Percentiles rank a stretch among this genome's conserved stretches.
These are phyloP conservation scores for Rhizopogon vesiculosus DNA, from an alignment of 768 basidiomycete genomes.

Conservation along the genomic window DNA sequence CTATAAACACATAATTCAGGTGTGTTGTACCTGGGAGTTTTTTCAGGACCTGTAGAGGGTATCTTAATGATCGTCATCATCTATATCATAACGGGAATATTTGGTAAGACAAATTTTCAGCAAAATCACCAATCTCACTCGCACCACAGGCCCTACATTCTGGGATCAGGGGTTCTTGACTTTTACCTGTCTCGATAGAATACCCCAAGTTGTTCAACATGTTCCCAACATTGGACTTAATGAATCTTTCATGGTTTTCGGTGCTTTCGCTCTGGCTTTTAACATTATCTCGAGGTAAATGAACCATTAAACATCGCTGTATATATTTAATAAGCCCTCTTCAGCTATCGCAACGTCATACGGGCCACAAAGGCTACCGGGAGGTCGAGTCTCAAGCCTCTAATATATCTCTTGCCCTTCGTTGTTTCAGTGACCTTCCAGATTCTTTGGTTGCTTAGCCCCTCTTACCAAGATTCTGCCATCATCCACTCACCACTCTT, in stretches of 20 bases:
- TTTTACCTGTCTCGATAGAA: constrained; percentile 47
- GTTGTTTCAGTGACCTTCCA: constrained; percentile 65
- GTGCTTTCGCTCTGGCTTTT: constrained; percentile 59
- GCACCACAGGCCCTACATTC: constrained; percentile 58
- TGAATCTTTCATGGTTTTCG: constrained; percentile 85
- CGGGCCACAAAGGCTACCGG: constrained; percentile 41
- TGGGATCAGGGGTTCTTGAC: constrained; percentile 74
- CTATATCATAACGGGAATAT: constrained; percentile 74
- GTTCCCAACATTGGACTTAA: constrained; percentile 75
- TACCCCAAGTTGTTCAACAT: constrained; percentile 39
- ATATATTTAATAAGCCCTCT: constrained; percentile 1
- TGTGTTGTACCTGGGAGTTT: constrained; percentile 84
- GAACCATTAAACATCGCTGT: not conserved
- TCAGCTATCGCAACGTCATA: constrained; percentile 79
- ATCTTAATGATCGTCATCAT: constrained; percentile 81
- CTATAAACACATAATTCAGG: constrained; percentile 35
- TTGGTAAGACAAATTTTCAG: constrained; percentile 39
- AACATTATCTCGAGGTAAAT: constrained; percentile 73
- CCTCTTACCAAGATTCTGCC: constrained; percentile 52
- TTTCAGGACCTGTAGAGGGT: constrained; percentile 96
- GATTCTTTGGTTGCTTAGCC: constrained; percentile 76
- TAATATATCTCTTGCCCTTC: constrained; percentile 80
- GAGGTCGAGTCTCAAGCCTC: constrained; percentile 45
- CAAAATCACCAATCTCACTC: not conserved
- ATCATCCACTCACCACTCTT: constrained; percentile 76